A percentile compares a stretch with the other conserved stretches of the same genome.
These are phyloP conservation scores for rapeseed (Brassica napus) DNA, from an alignment of 345 rosid genomes.

Conservation along the genomic window Da-Ae NC_063434.1:6315501-6316000, in stretches of 20 bases:
- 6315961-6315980: neutral
- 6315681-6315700: neutral
- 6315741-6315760: neutral
- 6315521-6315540: neutral
- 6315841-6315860: neutral
- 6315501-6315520: neutral
- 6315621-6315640: neutral
- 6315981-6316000: neutral
- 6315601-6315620: neutral
- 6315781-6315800: neutral
- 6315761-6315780: neutral
- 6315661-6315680: neutral
- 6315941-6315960: neutral
- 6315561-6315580: neutral
- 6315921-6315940: neutral
- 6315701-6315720: neutral
- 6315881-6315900: neutral
- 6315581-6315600: neutral
- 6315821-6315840: neutral
- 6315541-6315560: neutral
- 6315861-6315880: neutral
- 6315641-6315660: neutral
- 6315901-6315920: neutral
- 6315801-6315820: neutral
- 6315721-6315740: neutral